Evolutionary conservation across 208 protist species (phyloP).

Genomic region (Cochliopodium minus): DNA sequence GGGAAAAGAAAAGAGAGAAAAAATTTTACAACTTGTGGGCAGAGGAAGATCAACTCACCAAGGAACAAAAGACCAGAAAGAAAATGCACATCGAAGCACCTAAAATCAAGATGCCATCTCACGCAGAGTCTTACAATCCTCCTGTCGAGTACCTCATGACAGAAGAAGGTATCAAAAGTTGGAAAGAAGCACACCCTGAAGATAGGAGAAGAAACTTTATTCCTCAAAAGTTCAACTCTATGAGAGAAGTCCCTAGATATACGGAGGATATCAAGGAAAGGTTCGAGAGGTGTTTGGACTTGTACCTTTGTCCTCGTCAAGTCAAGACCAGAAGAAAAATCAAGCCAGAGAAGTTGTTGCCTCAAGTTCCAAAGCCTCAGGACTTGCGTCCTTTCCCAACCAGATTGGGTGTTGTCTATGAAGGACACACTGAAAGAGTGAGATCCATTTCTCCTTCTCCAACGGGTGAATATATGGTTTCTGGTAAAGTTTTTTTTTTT

Average conservation of each 20-base stretch:
- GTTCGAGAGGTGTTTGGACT: slow-evolving; percentile 95
- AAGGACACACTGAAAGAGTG: slow-evolving; percentile 77
- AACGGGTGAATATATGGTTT: slow-evolving; percentile 86
- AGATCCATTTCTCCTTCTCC: slow-evolving; percentile 75
- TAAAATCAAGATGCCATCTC: slow-evolving; percentile 51
- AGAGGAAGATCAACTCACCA: slow-evolving; percentile 36
- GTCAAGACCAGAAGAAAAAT: slow-evolving; percentile 51
- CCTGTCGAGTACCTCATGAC: slow-evolving; percentile 86
- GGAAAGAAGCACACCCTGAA: slow-evolving; percentile 56
- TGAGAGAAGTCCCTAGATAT: slow-evolving; percentile 84
- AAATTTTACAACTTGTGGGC: slow-evolving; percentile 32
- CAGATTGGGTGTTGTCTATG: slow-evolving; percentile 72
- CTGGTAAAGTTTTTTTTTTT: slow-evolving; percentile 39
- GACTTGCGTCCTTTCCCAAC: slow-evolving; percentile 96
- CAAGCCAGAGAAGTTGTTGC: slow-evolving; percentile 80
- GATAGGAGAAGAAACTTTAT: slow-evolving; percentile 66
- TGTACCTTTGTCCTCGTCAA: slow-evolving; percentile 83
- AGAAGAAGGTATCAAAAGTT: slow-evolving; percentile 58
- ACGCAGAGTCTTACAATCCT: slow-evolving; percentile 92
- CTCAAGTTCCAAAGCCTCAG: slow-evolving; percentile 84
- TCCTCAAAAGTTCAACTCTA: slow-evolving; percentile 60
- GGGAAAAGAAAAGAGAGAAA: slow-evolving; percentile 30
- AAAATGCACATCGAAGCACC: slow-evolving; percentile 59
- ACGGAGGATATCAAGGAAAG: slow-evolving; percentile 80
- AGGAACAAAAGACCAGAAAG: slow-evolving; percentile 61